Conservation (phyloP, 2,329 filamentous ascomycete species). For the Sclerotinia trifoliorum region DNA sequence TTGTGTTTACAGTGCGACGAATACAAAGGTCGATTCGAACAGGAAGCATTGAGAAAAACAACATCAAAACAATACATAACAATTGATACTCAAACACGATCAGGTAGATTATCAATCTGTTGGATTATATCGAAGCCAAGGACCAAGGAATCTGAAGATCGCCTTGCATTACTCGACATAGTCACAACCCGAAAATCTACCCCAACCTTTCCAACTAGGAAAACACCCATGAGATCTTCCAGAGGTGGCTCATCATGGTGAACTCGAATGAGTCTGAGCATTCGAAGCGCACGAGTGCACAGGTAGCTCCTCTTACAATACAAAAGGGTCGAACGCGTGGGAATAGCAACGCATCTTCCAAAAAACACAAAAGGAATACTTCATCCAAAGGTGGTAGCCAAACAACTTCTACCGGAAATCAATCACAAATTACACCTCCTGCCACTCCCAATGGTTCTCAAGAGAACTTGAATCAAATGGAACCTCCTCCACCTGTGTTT, state of each 20-base stretch:
- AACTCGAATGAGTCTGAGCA: constrained; percentile 34
- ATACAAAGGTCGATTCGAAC: neutral
- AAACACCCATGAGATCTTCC: constrained; percentile 18
- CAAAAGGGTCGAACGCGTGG: constrained; percentile 45
- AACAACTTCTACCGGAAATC: constrained; percentile 33
- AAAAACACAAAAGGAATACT: constrained; percentile 45
- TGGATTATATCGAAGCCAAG: neutral
- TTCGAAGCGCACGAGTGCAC: constrained; percentile 53
- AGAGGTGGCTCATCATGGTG: constrained; percentile 36
- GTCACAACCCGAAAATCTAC: neutral
- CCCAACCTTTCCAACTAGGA: neutral
- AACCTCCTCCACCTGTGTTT: constrained; percentile 63
- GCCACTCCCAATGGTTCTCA: constrained; percentile 69
- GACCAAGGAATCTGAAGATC: neutral
- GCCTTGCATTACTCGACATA: constrained; percentile 1
- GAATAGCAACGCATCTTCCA: constrained; percentile 41
- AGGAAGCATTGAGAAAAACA: constrained; percentile 1
- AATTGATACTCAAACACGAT: neutral
- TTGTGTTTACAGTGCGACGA: neutral
- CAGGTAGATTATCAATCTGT: neutral
- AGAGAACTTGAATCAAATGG: constrained; percentile 49
- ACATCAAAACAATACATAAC: neutral
- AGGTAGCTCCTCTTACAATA: constrained; percentile 59
- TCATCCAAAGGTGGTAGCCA: constrained; percentile 42
- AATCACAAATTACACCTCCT: constrained; percentile 70